Base-by-base conservation (phyloP, 73 alveolate genomes). In the Paramecium bursaria region DNA sequence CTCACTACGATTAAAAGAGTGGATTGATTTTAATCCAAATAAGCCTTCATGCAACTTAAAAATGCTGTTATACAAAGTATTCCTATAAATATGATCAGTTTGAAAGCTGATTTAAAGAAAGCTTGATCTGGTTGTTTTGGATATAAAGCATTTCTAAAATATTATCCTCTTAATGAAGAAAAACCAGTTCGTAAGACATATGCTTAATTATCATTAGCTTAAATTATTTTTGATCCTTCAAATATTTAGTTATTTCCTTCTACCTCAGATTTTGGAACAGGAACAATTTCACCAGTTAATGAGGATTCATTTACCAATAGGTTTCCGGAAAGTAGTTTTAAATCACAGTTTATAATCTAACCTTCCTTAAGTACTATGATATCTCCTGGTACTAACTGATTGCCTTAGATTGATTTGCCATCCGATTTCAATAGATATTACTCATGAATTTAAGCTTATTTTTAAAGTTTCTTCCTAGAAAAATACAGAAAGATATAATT, bases 201-300 rank as follows among this genome's bases (percentile, higher is more conserved):
- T 13, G 93, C 95, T 11, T 25, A n/a, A 33, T 73, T 73, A 29
- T 79, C 29, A 0, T 31, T 33, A 2, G 55, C n/a, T 17, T 79
- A 30, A 27, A 79, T 54, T 14, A 79, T 52, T 33, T 50, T 79
- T 3, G 89, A 53, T 1, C 89, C 89, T 53, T 79, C 89, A 79
- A 79, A 79, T 53, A 79, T 19, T 50, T 73, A 79, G 19, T 52
- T 54, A 39, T 54, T 6, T 1, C 44, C 21, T 21, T 21, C 1
- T 67, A 19, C 2, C 21, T 67, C 82, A 15, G n/a, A n/a, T 73
- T 93, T 93, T 2, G 90, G 74, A 3, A 93, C 90, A 1, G 98
- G 95, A 6, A 92, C 75, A 57, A 92, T 75, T 86, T 93, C 98
- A 3, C 98, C 98, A 35, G 98, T 93, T 73, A 93, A 87, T 88